Evolutionary conservation across 768 basidiomycete genomes (phyloP).

Genomic region (Tricholoma sp.): DNA sequence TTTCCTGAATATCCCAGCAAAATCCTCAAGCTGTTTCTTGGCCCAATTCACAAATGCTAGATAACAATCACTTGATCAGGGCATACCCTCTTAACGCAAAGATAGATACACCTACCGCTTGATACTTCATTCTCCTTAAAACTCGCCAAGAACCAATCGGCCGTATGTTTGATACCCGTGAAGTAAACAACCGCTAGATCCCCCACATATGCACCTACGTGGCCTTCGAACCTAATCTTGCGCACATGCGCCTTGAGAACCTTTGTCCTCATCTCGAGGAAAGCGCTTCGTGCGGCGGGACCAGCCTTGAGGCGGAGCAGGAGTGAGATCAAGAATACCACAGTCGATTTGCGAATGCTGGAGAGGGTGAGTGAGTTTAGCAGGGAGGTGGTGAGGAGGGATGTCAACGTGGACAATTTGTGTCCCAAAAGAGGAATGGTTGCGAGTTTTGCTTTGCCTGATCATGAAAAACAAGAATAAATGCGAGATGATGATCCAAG

Average conservation of each 20-base stretch:
- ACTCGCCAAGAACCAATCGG: slow-evolving; percentile 95
- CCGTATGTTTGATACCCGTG: slow-evolving; percentile 93
- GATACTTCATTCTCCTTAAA: slow-evolving; percentile 95
- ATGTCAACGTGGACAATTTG: slow-evolving; percentile 63
- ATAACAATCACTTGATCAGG: neutral
- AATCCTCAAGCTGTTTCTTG: slow-evolving; percentile 76
- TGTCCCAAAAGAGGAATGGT: slow-evolving; percentile 46
- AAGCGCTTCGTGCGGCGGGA: slow-evolving; percentile 74
- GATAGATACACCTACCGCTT: slow-evolving; percentile 58
- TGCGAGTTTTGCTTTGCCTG: slow-evolving; percentile 59
- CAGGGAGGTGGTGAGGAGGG: slow-evolving; percentile 63
- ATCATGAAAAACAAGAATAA: neutral
- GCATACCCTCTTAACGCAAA: neutral
- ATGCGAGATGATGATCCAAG: neutral
- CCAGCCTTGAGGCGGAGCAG: slow-evolving; percentile 73
- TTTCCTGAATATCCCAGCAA: slow-evolving; percentile 78
- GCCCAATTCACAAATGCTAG: slow-evolving; percentile 97
- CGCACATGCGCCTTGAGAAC: slow-evolving; percentile 75
- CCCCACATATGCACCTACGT: slow-evolving; percentile 78
- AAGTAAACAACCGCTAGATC: slow-evolving; percentile 89
- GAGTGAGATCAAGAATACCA: slow-evolving; percentile 65
- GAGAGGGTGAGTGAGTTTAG: slow-evolving; percentile 70
- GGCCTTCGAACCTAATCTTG: slow-evolving; percentile 86
- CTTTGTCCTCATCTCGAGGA: slow-evolving; percentile 71
- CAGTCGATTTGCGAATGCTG: slow-evolving; percentile 70